Percentiles rank a stretch among this genome's conserved stretches.
Evolutionary conservation across 768 basidiomycete species (phyloP).

Genomic region (Amanita polypyramis): DNA sequence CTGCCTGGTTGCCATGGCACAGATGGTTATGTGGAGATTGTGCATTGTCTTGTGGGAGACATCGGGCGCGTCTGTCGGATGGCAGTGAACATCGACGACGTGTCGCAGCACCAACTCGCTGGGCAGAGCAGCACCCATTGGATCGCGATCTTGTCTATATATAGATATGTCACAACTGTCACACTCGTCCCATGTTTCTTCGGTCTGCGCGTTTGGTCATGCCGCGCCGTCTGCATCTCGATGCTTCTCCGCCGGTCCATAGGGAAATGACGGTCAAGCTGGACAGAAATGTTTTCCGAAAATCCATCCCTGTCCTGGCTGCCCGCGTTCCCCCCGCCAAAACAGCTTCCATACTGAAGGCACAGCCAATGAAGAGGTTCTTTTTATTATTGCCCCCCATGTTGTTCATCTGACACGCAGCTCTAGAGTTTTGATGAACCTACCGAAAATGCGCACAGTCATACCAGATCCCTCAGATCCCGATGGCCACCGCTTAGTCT

Average conservation of each 20-base stretch:
- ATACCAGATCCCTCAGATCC: slow-evolving; percentile 37
- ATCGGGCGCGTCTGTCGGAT: slow-evolving; percentile 69
- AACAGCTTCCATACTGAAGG: slow-evolving; percentile 45
- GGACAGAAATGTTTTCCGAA: slow-evolving; percentile 57
- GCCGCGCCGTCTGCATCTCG: slow-evolving; percentile 28
- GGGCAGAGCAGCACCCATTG: slow-evolving; percentile 15
- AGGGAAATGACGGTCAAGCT: slow-evolving; percentile 29
- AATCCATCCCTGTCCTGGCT: slow-evolving; percentile 57
- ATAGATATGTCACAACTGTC: too few relatives aligned
- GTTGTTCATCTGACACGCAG: background rate
- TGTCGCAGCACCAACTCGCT: slow-evolving; percentile 42
- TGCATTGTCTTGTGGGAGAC: slow-evolving; percentile 40
- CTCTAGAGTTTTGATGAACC: slow-evolving; percentile 49
- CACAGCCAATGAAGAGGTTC: slow-evolving; percentile 50
- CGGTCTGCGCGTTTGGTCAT: slow-evolving; percentile 10
- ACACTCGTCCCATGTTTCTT: background rate
- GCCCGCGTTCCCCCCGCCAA: slow-evolving; percentile 48
- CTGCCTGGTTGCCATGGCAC: slow-evolving; percentile 67
- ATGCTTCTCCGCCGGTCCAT: slow-evolving; percentile 25
- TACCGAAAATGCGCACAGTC: slow-evolving; percentile 60
- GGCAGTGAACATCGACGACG: slow-evolving; percentile 84
- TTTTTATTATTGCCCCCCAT: background rate
- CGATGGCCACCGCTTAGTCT: slow-evolving; percentile 47
- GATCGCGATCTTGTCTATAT: background rate
- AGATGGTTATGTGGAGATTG: slow-evolving; percentile 53